Conservation (phyloP, 495 filamentous ascomycete genomes). For the Tuber umbilicatum region DNA sequence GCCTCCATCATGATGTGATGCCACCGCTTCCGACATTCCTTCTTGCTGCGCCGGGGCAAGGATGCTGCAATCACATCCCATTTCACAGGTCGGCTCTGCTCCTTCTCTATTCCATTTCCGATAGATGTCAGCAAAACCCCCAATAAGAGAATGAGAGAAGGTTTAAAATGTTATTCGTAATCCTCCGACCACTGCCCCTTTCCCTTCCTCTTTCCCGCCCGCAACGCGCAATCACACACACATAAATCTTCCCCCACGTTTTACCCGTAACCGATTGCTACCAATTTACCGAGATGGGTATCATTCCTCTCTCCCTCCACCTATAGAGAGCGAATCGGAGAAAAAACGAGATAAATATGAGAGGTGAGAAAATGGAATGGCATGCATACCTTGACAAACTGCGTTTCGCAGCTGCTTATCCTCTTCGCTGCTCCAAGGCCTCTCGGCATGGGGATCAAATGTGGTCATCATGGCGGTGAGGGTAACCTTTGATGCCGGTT, state of each 20-base stretch:
- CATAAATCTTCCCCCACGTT: not conserved
- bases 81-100: constrained; percentile 42
- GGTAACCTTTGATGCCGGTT: not conserved
- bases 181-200: not conserved
- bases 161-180: not conserved
- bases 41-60: constrained; percentile 46
- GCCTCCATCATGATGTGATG: constrained; percentile 44
- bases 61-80: constrained; percentile 45
- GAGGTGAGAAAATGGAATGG: not conserved
- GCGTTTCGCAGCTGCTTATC: constrained; percentile 32
- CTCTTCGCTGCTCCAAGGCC: constrained; percentile 31
- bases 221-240: not conserved
- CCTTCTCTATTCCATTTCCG: constrained; percentile 25
- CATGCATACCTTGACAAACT: constrained; percentile 28
- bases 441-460: constrained; percentile 32
- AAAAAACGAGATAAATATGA: not conserved
- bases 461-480: constrained; percentile 27
- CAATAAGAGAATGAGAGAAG: not conserved
- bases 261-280: not conserved
- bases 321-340: not conserved
- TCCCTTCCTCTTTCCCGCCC: not conserved
- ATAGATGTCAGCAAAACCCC: constrained; percentile 18
- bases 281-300: not conserved
- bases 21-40: constrained; percentile 47
- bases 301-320: not conserved